Percentiles rank a stretch among this genome's conserved stretches.
Conservation (phyloP, 768 basidiomycete species). For the Mycena belliarum region DNA sequence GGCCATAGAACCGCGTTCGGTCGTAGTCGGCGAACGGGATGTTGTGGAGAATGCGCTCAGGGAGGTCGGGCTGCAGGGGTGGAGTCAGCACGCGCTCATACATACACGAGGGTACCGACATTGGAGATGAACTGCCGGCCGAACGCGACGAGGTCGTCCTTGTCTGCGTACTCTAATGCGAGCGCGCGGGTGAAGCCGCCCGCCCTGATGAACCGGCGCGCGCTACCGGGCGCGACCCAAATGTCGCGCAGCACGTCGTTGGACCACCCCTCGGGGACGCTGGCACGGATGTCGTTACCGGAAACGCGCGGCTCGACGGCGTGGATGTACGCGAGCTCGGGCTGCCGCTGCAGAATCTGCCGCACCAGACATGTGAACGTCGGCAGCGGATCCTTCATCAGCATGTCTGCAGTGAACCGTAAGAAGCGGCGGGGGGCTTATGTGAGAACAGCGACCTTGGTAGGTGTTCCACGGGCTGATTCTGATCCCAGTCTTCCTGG, state of each 20-base stretch:
- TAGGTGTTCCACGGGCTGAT: background rate
- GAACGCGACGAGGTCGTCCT: constrained; percentile 15
- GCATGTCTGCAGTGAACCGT: constrained; percentile 41
- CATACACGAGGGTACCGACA: too few species aligned
- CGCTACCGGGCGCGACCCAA: background rate
- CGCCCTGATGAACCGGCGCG: constrained; percentile 7
- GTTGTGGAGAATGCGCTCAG: constrained; percentile 8
- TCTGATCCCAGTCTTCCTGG: background rate
- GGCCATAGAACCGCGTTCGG: constrained; percentile 10
- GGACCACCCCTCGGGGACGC: constrained; percentile 9
- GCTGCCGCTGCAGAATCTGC: constrained; percentile 43
- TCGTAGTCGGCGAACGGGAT: constrained; percentile 11
- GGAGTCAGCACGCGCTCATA: too few species aligned
- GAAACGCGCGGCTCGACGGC: constrained; percentile 40
- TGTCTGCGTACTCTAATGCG: constrained; percentile 29
- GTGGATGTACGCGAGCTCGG: constrained; percentile 53
- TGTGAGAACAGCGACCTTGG: background rate
- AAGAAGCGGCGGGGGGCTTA: constrained; percentile 11
- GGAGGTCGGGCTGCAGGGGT: constrained; percentile 21
- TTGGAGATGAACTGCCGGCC: constrained; percentile 23
- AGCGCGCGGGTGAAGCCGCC: constrained; percentile 26
- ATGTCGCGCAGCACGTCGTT: background rate
- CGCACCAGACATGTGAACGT: constrained; percentile 53
- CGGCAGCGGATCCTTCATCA: constrained; percentile 54
- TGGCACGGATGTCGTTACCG: constrained; percentile 19